phyloP scores from a whole-genome alignment of 2,329 filamentous ascomycete genomes.

The Triangularia verruculosa region DNA sequence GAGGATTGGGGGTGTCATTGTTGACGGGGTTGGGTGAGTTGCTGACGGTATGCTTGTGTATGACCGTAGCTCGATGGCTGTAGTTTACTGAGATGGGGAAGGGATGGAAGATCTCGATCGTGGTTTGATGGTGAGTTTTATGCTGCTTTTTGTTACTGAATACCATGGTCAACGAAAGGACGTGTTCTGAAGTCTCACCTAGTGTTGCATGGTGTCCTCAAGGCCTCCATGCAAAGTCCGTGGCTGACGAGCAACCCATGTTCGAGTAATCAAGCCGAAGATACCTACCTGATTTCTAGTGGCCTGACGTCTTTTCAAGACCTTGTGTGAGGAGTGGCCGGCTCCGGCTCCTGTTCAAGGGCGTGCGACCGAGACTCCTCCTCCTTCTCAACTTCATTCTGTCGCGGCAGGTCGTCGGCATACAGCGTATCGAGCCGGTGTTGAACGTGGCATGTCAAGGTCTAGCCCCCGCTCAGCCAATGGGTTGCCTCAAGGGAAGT shows the following conservation, averaged over 20 bases:
- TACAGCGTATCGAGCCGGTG: not conserved
- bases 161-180: too few species aligned
- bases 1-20: not conserved
- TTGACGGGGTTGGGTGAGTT: not conserved
- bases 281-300: not conserved
- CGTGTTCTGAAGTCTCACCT: not conserved
- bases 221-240: not conserved
- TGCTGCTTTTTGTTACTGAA: not conserved
- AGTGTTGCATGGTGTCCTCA: not conserved
- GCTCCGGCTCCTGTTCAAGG: not conserved
- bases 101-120: not conserved
- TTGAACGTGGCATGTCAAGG: not conserved
- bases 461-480: not conserved
- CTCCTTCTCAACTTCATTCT: not conserved
- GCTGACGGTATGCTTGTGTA: not conserved
- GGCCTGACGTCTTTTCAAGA: not conserved
- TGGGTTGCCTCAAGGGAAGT: not conserved
- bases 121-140: not conserved
- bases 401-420: not conserved
- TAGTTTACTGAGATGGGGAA: not conserved
- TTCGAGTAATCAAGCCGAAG: not conserved
- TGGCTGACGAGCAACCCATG: not conserved
- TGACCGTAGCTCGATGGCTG: not conserved
- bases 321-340: not conserved
- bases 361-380: not conserved